Evolutionary conservation across 1,139 yeast genomes (phyloP).

Genomic region (Yamadazyma oceani): DNA sequence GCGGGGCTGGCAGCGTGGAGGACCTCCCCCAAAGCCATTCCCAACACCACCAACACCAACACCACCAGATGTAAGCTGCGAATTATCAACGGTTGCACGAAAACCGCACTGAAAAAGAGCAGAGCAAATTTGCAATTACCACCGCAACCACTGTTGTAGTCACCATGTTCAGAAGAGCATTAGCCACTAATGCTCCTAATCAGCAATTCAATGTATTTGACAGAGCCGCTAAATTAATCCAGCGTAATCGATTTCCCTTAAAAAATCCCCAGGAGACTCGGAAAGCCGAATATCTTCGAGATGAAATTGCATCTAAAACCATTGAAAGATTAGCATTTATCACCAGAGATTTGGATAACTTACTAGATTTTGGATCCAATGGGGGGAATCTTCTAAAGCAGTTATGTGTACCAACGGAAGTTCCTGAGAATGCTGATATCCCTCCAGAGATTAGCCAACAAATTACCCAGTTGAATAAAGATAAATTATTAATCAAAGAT

Average conservation of each 20-base stretch:
- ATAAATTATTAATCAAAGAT: conserved; percentile 48
- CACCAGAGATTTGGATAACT: conserved; percentile 58
- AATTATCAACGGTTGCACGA: too few relatives aligned
- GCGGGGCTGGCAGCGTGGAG: too few relatives aligned
- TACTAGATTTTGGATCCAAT: conserved; percentile 74
- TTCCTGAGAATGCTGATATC: conserved; percentile 22
- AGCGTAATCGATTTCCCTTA: conserved; percentile 55
- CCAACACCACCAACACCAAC: too few relatives aligned
- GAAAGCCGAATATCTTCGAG: conserved; percentile 71
- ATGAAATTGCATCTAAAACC: conserved; percentile 72
- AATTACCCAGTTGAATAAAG: conserved; percentile 47
- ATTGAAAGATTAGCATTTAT: conserved; percentile 76
- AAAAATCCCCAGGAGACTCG: conserved; percentile 45
- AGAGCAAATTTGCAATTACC: too few relatives aligned
- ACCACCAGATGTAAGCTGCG: too few relatives aligned
- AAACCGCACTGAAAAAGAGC: too few relatives aligned
- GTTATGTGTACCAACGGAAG: conserved; percentile 32
- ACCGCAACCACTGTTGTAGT: too few relatives aligned
- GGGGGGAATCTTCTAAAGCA: conserved; percentile 57
- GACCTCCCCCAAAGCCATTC: too few relatives aligned
- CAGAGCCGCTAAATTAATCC: conserved; percentile 57
- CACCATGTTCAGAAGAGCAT: conserved; percentile 2
- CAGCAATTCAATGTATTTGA: conserved; percentile 63
- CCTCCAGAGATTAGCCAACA: conserved; percentile 31
- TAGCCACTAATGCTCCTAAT: conserved; percentile 19